A percentile compares a stretch with the other conserved stretches of the same genome.
Evolutionary conservation across 208 protist genomes (phyloP).

Genomic region (Crithidia expoeki): DNA sequence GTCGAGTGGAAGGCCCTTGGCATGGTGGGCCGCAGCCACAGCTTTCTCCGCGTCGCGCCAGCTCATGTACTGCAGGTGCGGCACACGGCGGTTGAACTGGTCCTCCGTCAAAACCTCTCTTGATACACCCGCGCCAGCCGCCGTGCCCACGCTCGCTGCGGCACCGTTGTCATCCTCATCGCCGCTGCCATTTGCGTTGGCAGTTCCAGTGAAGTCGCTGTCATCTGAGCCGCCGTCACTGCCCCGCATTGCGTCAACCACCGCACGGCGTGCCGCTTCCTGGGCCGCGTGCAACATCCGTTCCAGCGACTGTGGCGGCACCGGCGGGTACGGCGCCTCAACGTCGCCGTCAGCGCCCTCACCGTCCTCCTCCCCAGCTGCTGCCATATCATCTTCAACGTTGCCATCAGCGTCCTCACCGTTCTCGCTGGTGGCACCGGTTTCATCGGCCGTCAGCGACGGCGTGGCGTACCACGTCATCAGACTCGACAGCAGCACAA

Average conservation of each 20-base stretch:
- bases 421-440: too few species aligned
- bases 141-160: conserved; percentile 14
- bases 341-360: conserved; percentile 32
- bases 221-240: conserved; percentile 22
- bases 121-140: conserved; percentile 7
- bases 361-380: background rate
- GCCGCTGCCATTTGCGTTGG: conserved; percentile 20
- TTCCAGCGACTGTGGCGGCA: conserved; percentile 28
- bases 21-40: conserved; percentile 81
- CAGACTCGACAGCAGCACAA: conserved; percentile 88
- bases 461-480: conserved; percentile 92
- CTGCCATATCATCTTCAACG: conserved; percentile 24
- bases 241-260: conserved; percentile 33
- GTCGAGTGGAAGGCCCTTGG: conserved; percentile 74
- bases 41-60: conserved; percentile 93
- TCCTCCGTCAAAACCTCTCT: conserved; percentile 92
- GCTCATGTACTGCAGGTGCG: conserved; percentile 91
- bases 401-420: conserved; percentile 13
- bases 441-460: conserved; percentile 44
- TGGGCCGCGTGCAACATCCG: conserved; percentile 16
- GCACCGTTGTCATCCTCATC: conserved; percentile 37
- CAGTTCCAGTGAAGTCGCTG: conserved; percentile 15
- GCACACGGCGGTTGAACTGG: conserved; percentile 92
- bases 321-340: conserved; percentile 47
- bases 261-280: conserved; percentile 24